Conservation (phyloP, 177 flowering plant genomes). For the Vitis hybrid region DNA sequence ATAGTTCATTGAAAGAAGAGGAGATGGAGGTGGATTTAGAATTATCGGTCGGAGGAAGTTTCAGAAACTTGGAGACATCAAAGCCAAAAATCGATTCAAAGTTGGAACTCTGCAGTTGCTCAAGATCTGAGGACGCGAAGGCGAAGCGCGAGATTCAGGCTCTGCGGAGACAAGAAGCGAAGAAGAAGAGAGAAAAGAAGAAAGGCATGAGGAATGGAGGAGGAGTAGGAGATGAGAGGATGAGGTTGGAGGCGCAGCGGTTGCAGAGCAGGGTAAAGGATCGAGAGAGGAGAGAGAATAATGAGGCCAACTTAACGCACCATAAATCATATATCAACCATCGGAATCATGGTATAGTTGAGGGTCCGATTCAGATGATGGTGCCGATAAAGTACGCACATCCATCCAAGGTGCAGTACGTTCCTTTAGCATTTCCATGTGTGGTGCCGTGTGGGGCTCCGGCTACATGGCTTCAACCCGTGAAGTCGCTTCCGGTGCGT, state of each 20-base stretch:
- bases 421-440: constrained; percentile 23
- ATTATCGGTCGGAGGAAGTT: constrained; percentile 46
- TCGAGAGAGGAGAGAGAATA: constrained; percentile 12
- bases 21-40: constrained; percentile 49
- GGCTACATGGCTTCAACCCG: constrained; percentile 2
- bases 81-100: neutral
- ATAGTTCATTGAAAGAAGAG: constrained; percentile 13
- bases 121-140: constrained; percentile 13
- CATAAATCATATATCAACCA: too few species aligned
- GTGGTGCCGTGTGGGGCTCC: constrained; percentile 36
- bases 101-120: neutral
- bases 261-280: too few species aligned
- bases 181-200: constrained; percentile 46
- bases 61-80: constrained; percentile 18
- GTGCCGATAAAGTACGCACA: constrained; percentile 17
- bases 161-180: constrained; percentile 45
- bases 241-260: constrained; percentile 8
- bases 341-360: too few species aligned
- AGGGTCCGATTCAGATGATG: too few species aligned
- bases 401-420: constrained; percentile 13
- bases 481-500: constrained; percentile 10
- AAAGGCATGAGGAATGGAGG: constrained; percentile 10
- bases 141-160: constrained; percentile 44
- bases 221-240: neutral
- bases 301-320: neutral